Evolutionary conservation across 495 filamentous ascomycete genomes (phyloP).

Genomic region (Tuber calosporum): DNA sequence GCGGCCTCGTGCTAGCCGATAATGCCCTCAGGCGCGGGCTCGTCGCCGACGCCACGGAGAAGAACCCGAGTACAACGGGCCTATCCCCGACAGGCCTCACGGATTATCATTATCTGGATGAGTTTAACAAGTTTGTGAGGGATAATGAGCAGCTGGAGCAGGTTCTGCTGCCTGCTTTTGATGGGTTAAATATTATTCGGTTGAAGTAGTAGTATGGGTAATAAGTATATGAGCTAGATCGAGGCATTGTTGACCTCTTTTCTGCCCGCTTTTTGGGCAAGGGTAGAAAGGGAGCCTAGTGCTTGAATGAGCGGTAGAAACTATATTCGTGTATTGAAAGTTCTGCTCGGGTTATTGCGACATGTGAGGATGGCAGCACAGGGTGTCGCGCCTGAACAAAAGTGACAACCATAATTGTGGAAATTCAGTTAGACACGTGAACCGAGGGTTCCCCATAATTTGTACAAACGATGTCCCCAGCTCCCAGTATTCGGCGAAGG

Average conservation of each 20-base stretch:
- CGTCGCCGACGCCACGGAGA: constrained; percentile 27
- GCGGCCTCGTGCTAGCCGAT: constrained; percentile 41
- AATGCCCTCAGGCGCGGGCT: constrained; percentile 36
- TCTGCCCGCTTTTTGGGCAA: background rate
- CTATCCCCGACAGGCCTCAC: constrained; percentile 1
- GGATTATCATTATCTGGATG: constrained; percentile 24
- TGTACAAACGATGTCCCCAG: background rate
- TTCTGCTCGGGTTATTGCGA: background rate
- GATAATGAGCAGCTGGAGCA: constrained; percentile 38
- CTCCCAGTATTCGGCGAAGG: background rate
- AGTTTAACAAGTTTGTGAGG: constrained; percentile 40
- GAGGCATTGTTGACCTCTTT: background rate
- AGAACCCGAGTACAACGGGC: constrained; percentile 21
- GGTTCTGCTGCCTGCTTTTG: constrained; percentile 41
- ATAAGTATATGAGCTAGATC: background rate
- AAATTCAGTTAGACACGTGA: background rate
- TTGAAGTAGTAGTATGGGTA: constrained; percentile 17
- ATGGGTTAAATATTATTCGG: constrained; percentile 43
- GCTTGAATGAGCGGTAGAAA: background rate
- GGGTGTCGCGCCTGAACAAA: background rate
- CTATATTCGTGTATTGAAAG: background rate
- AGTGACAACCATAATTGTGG: background rate
- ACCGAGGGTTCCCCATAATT: background rate
- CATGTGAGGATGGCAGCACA: background rate
- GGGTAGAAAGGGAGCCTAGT: background rate